Conservation (phyloP, 2,329 filamentous ascomycete species). For the Alternaria viburni region DNA sequence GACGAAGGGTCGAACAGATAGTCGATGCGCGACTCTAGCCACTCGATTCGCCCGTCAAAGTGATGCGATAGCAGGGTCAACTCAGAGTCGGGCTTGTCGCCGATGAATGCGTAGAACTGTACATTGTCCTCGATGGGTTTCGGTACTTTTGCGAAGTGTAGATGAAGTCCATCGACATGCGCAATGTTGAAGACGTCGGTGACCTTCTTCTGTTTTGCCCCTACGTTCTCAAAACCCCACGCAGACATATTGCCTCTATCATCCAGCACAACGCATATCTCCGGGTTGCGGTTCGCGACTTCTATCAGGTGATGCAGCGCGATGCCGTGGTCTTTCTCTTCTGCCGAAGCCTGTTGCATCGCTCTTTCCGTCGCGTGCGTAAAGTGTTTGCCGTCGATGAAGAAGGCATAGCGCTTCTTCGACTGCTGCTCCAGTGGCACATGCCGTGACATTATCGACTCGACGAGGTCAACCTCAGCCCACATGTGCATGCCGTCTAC, state of each 20-base stretch:
- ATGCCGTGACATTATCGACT: slow-evolving; percentile 68
- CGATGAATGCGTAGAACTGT: slow-evolving; percentile 76
- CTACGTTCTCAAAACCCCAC: slow-evolving; percentile 89
- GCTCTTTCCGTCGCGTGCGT: slow-evolving; percentile 77
- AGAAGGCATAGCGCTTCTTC: slow-evolving; percentile 71
- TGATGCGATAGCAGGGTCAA: slow-evolving; percentile 80
- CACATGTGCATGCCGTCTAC: slow-evolving; percentile 78
- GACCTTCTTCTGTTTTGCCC: slow-evolving; percentile 69
- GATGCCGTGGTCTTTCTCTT: slow-evolving; percentile 67
- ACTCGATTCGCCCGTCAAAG: slow-evolving; percentile 83
- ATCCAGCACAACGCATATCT: slow-evolving; percentile 86
- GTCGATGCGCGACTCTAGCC: slow-evolving; percentile 79
- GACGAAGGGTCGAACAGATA: slow-evolving; percentile 78
- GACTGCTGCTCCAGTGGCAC: slow-evolving; percentile 49
- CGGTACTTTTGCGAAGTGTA: slow-evolving; percentile 46
- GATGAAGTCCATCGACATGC: slow-evolving; percentile 68
- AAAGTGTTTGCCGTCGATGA: slow-evolving; percentile 84
- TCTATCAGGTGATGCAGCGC: slow-evolving; percentile 85
- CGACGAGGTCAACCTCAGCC: slow-evolving; percentile 77
- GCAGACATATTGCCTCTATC: slow-evolving; percentile 85
- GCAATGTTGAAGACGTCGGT: slow-evolving; percentile 84
- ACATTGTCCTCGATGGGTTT: slow-evolving; percentile 61
- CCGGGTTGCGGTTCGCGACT: slow-evolving; percentile 82
- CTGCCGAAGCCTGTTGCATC: slow-evolving; percentile 66
- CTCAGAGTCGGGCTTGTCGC: slow-evolving; percentile 64